Evolutionary conservation across 2,329 filamentous ascomycete species (phyloP).

Genomic region (Aspergillus puulaauensis): DNA sequence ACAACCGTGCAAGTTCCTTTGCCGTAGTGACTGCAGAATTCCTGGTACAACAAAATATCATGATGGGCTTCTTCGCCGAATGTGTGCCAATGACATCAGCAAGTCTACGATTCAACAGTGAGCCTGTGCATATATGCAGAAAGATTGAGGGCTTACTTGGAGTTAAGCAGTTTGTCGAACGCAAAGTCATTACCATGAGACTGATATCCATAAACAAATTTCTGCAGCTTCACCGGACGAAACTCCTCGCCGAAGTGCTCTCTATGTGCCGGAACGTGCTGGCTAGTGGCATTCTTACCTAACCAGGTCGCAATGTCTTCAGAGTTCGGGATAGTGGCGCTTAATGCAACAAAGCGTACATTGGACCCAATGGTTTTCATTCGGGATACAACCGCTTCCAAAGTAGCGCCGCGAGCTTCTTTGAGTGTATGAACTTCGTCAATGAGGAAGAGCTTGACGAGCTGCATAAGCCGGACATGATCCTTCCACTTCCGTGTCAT

Average conservation of each 20-base stretch:
- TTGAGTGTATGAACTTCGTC: constrained; percentile 88
- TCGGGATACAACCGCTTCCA: constrained; percentile 80
- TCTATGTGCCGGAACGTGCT: constrained; percentile 62
- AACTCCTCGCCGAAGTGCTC: constrained; percentile 78
- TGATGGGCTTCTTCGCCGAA: constrained; percentile 70
- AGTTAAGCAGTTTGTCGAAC: constrained; percentile 70
- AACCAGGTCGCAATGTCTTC: constrained; percentile 79
- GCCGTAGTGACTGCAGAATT: constrained; percentile 70
- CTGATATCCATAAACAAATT: constrained; percentile 72
- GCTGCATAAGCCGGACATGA: constrained; percentile 69
- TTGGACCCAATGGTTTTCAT: constrained; percentile 79
- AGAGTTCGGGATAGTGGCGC: constrained; percentile 81
- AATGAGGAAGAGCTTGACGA: constrained; percentile 78
- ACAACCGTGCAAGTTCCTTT: constrained; percentile 65
- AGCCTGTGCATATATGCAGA: not conserved
- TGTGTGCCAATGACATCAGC: constrained; percentile 66
- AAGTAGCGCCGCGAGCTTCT: constrained; percentile 72
- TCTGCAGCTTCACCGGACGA: constrained; percentile 73
- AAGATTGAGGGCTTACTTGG: constrained; percentile 45
- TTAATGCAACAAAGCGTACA: constrained; percentile 77
- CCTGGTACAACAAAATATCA: constrained; percentile 80
- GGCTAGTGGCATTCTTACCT: constrained; percentile 62
- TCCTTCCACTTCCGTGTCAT: constrained; percentile 86
- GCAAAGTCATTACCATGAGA: constrained; percentile 67
- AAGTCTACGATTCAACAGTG: constrained; percentile 49